Evolutionary conservation across 1,284 basidiomycete species (phyloP).

Genomic region (Trichosporon sp.): DNA sequence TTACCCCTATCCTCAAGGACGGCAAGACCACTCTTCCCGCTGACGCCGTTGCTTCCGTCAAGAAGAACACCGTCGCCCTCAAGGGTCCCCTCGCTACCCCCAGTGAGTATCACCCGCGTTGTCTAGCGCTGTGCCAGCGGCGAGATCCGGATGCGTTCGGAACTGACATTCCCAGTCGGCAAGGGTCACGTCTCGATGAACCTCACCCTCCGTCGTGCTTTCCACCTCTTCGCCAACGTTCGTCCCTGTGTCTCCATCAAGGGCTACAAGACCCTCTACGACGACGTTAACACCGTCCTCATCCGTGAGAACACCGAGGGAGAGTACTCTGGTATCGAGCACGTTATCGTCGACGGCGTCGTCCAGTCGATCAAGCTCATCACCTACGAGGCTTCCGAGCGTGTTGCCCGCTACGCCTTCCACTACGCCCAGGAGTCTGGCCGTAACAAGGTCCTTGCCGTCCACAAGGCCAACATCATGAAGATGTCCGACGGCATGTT

Average conservation of each 20-base stretch:
- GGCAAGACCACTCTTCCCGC: conserved; percentile 98
- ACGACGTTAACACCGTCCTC: conserved; percentile 95
- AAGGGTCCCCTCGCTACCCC: conserved; percentile 96
- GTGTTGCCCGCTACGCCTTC: conserved; percentile 98
- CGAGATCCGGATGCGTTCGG: not conserved
- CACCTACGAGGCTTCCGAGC: conserved; percentile 98
- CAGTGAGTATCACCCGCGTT: conserved; percentile 62
- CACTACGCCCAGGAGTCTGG: conserved; percentile 89
- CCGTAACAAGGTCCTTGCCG: conserved; percentile 91
- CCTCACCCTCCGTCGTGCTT: conserved; percentile 92
- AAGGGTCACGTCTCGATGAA: conserved; percentile 99
- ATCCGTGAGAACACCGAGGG: conserved; percentile 99
- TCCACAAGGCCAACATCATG: conserved; percentile 99
- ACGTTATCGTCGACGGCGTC: conserved; percentile 95
- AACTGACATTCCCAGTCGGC: conserved; percentile 67
- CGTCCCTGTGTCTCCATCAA: conserved; percentile 94
- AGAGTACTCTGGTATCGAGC: conserved; percentile 99
- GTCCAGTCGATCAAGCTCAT: conserved; percentile 99
- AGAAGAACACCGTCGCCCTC: conserved; percentile 95
- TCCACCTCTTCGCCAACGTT: conserved; percentile 98
- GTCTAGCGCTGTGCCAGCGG: not conserved
- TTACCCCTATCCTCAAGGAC: conserved; percentile 87
- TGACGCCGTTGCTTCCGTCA: conserved; percentile 84
- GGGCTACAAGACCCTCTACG: conserved; percentile 97
- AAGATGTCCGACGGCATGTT: conserved; percentile 99